Percentiles rank a stretch among this genome's conserved stretches.
phyloP scores from a whole-genome alignment of 768 basidiomycete genomes.

The Lentinula lateritia region DNA sequence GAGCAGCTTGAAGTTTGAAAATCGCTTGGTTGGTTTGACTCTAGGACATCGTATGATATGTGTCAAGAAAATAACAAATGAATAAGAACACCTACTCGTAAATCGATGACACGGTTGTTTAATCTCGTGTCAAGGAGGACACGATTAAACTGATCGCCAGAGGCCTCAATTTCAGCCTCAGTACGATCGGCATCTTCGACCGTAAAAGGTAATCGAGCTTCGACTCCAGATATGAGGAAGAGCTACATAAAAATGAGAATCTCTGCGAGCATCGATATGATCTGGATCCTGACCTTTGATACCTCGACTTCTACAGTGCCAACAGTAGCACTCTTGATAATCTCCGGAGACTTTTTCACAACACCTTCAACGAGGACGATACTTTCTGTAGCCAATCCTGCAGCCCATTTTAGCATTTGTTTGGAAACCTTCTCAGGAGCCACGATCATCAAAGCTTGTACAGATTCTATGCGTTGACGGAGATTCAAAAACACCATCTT shows the following conservation, averaged over 20 bases:
- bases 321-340: slow-evolving; percentile 89
- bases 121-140: slow-evolving; percentile 92
- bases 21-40: slow-evolving; percentile 95
- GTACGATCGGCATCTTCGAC: slow-evolving; percentile 89
- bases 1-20: slow-evolving; percentile 86
- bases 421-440: slow-evolving; percentile 79
- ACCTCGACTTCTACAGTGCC: slow-evolving; percentile 86
- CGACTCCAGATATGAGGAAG: slow-evolving; percentile 74
- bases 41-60: slow-evolving; percentile 28
- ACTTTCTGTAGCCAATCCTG: slow-evolving; percentile 72
- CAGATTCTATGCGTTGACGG: slow-evolving; percentile 79
- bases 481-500: slow-evolving; percentile 95
- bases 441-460: slow-evolving; percentile 79
- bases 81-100: slow-evolving; percentile 59
- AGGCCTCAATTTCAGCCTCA: slow-evolving; percentile 60
- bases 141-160: slow-evolving; percentile 61
- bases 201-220: slow-evolving; percentile 81
- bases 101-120: slow-evolving; percentile 90
- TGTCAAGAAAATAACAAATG: neutral
- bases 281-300: slow-evolving; percentile 48
- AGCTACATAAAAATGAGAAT: slow-evolving; percentile 42
- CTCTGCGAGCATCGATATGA: slow-evolving; percentile 1
- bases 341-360: slow-evolving; percentile 72
- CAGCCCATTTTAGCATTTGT: slow-evolving; percentile 96
- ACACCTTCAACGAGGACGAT: slow-evolving; percentile 87